phyloP scores from a whole-genome alignment of 2,329 filamentous ascomycete species.

The Gnomoniopsis sp. region DNA sequence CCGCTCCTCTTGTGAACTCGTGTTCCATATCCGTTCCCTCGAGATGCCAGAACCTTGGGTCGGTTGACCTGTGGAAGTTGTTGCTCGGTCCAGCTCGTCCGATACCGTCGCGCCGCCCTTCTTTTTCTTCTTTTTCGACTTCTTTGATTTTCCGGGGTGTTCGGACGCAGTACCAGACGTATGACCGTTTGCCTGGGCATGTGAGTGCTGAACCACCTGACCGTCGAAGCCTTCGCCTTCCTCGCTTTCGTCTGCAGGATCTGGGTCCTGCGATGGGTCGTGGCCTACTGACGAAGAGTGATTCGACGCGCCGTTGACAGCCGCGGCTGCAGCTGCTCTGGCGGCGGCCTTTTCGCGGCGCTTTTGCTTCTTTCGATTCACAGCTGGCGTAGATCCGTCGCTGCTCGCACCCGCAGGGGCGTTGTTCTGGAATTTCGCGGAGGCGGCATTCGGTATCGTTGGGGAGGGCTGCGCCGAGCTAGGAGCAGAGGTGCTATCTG shows the following conservation, averaged over 20 bases:
- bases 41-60: conserved; percentile 44
- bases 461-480: conserved; percentile 55
- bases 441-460: conserved; percentile 32
- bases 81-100: conserved; percentile 28
- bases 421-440: conserved; percentile 30
- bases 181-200: conserved; percentile 32
- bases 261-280: conserved; percentile 38
- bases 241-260: conserved; percentile 56
- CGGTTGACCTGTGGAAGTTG: conserved; percentile 24
- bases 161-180: conserved; percentile 31
- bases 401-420: conserved; percentile 15
- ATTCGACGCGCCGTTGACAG: conserved; percentile 35
- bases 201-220: conserved; percentile 34
- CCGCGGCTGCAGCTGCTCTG: conserved; percentile 54
- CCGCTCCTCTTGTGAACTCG: conserved; percentile 86
- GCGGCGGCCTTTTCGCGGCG: conserved; percentile 81
- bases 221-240: conserved; percentile 38
- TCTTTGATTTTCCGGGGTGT: conserved; percentile 38
- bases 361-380: conserved; percentile 96
- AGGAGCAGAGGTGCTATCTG: conserved; percentile 38
- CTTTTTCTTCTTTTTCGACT: conserved; percentile 70
- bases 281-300: conserved; percentile 28
- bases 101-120: conserved; percentile 33
- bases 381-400: conserved; percentile 35
- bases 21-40: conserved; percentile 95